A percentile compares a stretch with the other conserved stretches of the same genome.
Conservation (phyloP, 1,284 basidiomycete species). For the Clitocybe nebularis region DNA sequence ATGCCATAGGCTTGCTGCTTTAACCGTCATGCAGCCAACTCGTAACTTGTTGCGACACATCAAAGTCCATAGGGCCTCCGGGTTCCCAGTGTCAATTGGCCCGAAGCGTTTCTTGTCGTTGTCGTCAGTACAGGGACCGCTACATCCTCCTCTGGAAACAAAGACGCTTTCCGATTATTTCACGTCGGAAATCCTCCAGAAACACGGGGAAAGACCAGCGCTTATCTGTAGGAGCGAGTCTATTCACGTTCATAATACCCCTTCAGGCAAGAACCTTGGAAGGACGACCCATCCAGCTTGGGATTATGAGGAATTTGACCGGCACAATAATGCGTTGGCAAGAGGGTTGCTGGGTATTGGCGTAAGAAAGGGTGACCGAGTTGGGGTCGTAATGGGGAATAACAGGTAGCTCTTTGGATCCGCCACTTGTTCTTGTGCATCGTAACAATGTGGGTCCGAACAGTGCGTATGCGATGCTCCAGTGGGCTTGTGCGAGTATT, state of each 20-base stretch:
- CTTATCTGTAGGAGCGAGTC: constrained; percentile 63
- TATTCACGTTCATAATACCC: constrained; percentile 57
- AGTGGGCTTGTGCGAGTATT: constrained; percentile 80
- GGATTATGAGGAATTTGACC: constrained; percentile 71
- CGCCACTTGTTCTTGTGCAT: not conserved
- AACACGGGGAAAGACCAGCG: constrained; percentile 52
- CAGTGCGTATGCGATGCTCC: constrained; percentile 75
- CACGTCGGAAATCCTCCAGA: constrained; percentile 46
- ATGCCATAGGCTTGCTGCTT: too few relatives aligned
- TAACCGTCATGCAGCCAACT: too few relatives aligned
- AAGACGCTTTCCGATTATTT: constrained; percentile 69
- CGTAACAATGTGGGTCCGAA: not conserved
- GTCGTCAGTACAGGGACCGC: constrained; percentile 58
- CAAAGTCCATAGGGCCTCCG: too few relatives aligned
- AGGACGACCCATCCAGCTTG: constrained; percentile 58
- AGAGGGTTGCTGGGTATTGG: constrained; percentile 69
- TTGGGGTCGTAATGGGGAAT: constrained; percentile 82
- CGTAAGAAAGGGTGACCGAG: constrained; percentile 73
- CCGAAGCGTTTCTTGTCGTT: constrained; percentile 27
- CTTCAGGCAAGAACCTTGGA: constrained; percentile 44
- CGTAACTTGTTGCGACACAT: too few relatives aligned
- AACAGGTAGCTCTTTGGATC: constrained; percentile 49
- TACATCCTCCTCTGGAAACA: constrained; percentile 53
- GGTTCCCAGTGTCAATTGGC: too few relatives aligned
- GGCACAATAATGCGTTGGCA: constrained; percentile 64